Base-by-base conservation (phyloP, 2,329 filamentous ascomycete species). In the Diplodia sapinea region DNA sequence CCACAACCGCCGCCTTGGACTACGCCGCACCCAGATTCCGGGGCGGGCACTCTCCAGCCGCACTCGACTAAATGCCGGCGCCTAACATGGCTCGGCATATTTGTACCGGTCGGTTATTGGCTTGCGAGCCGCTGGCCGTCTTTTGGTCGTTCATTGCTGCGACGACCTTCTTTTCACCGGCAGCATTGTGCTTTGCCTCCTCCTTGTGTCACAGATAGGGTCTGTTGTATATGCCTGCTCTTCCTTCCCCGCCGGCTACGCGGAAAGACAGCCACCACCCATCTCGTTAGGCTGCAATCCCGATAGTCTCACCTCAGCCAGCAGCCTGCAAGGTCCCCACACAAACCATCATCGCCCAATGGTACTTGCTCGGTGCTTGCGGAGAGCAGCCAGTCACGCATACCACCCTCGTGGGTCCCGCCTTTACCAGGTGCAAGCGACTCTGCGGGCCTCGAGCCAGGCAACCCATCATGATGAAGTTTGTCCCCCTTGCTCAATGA, bases 281-380 rank as follows among this genome's bases (percentile, higher is more conserved):
- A 61, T 61, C 56, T 49, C 20, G 23, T 49, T 49, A 61, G 38
- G 56, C 56, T 33, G 23, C 8, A 7, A 17, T 59, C 36, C 36
- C 43, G 43, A n/a, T 20, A 8, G 13, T 59, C 57, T 61, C 57
- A 61, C 57, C 15, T 61, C 57, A 61, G 57, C 57, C n/a, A n/a
- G 26, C 31, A n/a, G 26, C 52, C 29, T 55, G 52, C 29, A 49
- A 50, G 40, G 40, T 61, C 43, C 36, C 38, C 38, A 47, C 56
- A n/a, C 36, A 29, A 20, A 4, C 9, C 26, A n/a, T n/a, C 52
- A n/a, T n/a, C 52, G 52, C 52, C 31, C 52, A 33, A 36, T 33
- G 9, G 2, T n/a, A 33, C 29, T n/a, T 29, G 4, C 52, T 20
- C 8, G 29, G 17, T 20, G 15, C 40, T n/a, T 11, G 43, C 40